phyloP scores from a whole-genome alignment of 257 asterid species.

The Capsicum rhomboideum region DNA sequence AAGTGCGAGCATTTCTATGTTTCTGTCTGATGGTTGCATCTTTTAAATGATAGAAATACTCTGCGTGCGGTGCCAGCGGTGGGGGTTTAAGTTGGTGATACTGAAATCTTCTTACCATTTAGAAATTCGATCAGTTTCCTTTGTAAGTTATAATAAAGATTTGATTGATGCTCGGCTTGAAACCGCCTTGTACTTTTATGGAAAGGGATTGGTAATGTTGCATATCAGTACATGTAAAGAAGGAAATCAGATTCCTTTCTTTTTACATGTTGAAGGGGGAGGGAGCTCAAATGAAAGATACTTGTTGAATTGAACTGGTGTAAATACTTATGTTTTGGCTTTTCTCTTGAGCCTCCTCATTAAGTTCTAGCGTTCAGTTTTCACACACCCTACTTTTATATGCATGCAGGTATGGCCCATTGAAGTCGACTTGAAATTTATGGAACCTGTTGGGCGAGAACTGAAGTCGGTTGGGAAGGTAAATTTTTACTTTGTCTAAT shows the following conservation, averaged over 20 bases:
- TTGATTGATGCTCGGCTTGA: not conserved
- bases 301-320: not conserved
- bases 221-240: not conserved
- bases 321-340: not conserved
- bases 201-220: not conserved
- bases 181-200: not conserved
- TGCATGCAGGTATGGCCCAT: constrained; percentile 83
- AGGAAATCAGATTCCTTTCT: constrained; percentile 22
- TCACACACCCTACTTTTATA: not conserved
- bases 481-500: not conserved
- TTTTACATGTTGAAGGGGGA: not conserved
- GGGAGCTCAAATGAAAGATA: not conserved
- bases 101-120: not conserved
- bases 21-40: not conserved
- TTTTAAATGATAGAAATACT: not conserved
- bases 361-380: not conserved
- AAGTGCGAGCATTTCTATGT: not conserved
- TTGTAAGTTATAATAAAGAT: not conserved
- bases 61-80: too few species aligned
- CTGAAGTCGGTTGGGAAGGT: constrained; percentile 76
- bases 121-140: not conserved
- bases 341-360: not conserved
- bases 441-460: constrained; percentile 90
- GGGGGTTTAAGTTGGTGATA: not conserved
- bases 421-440: constrained; percentile 75